Conservation (phyloP, 2,329 filamentous ascomycete species). For the Alternaria brassicicola region DNA sequence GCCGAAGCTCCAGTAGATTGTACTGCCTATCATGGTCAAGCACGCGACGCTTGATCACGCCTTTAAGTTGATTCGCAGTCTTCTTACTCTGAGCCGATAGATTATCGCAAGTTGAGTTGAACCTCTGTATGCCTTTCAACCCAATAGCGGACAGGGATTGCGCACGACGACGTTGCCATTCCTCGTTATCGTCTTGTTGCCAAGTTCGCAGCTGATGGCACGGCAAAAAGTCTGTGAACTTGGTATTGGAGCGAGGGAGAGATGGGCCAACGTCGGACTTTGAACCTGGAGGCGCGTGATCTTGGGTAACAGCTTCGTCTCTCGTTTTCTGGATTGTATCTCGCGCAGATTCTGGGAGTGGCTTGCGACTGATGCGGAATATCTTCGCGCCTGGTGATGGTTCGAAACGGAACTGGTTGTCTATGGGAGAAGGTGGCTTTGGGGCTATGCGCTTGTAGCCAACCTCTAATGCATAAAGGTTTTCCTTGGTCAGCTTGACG, state of each 20-base stretch:
- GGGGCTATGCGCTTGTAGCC: not conserved
- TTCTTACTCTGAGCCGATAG: not conserved
- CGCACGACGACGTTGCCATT: not conserved
- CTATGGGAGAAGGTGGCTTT: not conserved
- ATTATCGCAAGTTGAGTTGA: not conserved
- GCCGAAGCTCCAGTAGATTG: not conserved
- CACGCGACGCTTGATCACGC: not conserved
- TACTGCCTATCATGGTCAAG: not conserved
- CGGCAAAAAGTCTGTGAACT: conserved; percentile 1
- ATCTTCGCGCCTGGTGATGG: not conserved
- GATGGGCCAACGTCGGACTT: not conserved
- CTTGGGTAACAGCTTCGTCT: not conserved
- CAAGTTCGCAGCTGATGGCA: not conserved
- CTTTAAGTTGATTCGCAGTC: not conserved
- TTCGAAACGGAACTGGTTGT: not conserved
- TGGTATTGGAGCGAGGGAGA: not conserved
- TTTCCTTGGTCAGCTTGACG: not conserved
- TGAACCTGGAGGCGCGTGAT: not conserved
- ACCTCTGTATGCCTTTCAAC: not conserved
- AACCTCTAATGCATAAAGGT: not conserved
- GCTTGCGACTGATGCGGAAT: not conserved
- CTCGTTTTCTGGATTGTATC: not conserved
- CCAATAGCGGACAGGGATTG: not conserved
- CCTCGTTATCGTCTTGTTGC: conserved; percentile 3
- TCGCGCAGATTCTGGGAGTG: not conserved